Base-by-base conservation (phyloP, 495 filamentous ascomycete genomes). In the Podospora tetraspora region DNA sequence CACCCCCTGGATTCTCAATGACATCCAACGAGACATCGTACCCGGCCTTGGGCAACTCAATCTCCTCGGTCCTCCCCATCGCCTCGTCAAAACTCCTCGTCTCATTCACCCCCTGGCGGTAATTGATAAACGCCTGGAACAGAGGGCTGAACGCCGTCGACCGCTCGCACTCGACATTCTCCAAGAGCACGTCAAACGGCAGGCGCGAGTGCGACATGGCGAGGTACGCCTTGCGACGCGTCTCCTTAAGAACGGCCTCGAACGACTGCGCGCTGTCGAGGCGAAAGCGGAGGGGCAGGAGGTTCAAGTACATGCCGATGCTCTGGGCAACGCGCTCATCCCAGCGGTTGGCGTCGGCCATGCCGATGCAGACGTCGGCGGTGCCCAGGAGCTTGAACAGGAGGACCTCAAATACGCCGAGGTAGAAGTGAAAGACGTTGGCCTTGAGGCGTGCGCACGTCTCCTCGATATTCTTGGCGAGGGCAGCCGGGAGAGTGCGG, bases 101-200 rank as follows among this genome's bases (percentile, higher is more conserved):
- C 34, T 66, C 67, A n/a, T 52, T 32, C n/a, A 67, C 30, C 8
- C 67, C 65, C 52, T 62, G 63, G 6, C 68, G 43, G 32, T 78
- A 78, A 60, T 78, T 66, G 25, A 78, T 24, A 25, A 70, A 66
- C 0, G 56, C 67, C 34, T 78, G 76, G 59, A 76, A 78, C 1
- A 78, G 11, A 3, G 76, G 73, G 22, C 21, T 62, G 27, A 66
- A 24, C 0, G 63, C 29, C 2, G 68, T 13, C 0, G 71, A 70
- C 19, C 76, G n/a, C 25, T 37, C 21, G 22, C 56, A 22, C 9
- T 19, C 43, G 24, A 58, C 6, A n/a, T 57, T 22, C 11, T 65
- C 63, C 4, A 65, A 13, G 12, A 65, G 56, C 10, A 30, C 37
- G 8, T 65, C 25, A 3, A 65, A 58, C 13, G 63, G 63, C 25